Evolutionary conservation across 257 asterid genomes (phyloP).

Genomic region (Sherardia arvensis): DNA sequence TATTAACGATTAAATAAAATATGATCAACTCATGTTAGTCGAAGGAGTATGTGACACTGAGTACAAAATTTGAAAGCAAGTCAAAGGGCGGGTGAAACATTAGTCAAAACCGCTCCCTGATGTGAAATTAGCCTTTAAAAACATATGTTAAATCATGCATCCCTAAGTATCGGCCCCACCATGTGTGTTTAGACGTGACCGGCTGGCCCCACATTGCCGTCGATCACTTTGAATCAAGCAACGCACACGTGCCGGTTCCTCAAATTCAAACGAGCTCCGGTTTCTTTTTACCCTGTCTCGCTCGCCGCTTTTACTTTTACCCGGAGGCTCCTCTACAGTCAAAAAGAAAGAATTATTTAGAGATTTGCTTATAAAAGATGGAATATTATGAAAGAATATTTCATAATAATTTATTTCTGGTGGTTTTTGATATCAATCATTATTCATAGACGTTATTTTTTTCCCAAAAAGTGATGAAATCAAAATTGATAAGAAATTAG

Average conservation of each 20-base stretch:
- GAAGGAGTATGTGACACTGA: not conserved
- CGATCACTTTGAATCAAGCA: slow-evolving; percentile 16
- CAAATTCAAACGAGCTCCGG: slow-evolving; percentile 26
- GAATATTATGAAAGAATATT: too few relatives aligned
- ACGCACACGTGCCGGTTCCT: slow-evolving; percentile 16
- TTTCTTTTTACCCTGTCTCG: not conserved
- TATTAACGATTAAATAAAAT: too few relatives aligned
- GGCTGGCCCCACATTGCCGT: slow-evolving; percentile 21
- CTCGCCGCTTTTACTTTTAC: not conserved
- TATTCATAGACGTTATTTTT: too few relatives aligned
- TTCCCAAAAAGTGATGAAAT: too few relatives aligned
- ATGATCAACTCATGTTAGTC: too few relatives aligned
- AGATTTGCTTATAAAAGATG: too few relatives aligned
- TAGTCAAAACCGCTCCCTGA: slow-evolving; percentile 13
- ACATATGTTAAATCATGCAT: too few relatives aligned
- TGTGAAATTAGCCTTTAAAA: not conserved
- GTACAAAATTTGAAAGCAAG: slow-evolving; percentile 16
- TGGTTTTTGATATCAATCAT: too few relatives aligned
- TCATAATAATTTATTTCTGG: too few relatives aligned
- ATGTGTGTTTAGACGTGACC: slow-evolving; percentile 11
- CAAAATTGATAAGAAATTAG: too few relatives aligned
- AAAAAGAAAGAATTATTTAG: too few relatives aligned
- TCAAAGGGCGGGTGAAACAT: slow-evolving; percentile 24
- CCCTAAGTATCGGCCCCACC: too few relatives aligned
- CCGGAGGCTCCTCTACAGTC: not conserved